These are phyloP conservation scores for Metschnikowia aberdeeniae DNA, from an alignment of 805 yeast genomes.

Conservation along the genomic window DNA sequence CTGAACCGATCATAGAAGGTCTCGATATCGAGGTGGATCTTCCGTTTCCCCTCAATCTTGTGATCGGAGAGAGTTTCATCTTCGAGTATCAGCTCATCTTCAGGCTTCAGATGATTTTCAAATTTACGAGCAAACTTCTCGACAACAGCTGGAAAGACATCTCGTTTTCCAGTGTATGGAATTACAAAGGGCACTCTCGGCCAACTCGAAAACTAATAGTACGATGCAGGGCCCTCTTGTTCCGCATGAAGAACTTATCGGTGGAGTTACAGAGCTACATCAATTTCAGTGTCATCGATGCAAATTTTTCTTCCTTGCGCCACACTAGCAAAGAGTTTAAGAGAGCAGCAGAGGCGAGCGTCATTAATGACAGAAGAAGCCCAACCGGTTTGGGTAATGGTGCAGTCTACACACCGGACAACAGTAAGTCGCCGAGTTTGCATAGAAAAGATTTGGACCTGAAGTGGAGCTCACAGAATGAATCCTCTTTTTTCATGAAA, in stretches of 20 bases:
- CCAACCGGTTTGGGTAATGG: not conserved
- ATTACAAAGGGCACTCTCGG: constrained; percentile 38
- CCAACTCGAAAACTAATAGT: constrained; percentile 51
- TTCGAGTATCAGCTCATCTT: constrained; percentile 78
- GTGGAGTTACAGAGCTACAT: constrained; percentile 53
- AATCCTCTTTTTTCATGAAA: constrained; percentile 9
- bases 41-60: constrained; percentile 83
- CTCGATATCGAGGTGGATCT: constrained; percentile 55
- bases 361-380: not conserved
- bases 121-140: constrained; percentile 55
- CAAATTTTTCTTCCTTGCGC: constrained; percentile 46
- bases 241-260: constrained; percentile 53
- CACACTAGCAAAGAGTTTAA: constrained; percentile 11
- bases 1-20: constrained; percentile 41
- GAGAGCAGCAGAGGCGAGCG: constrained; percentile 3
- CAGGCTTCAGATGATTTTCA: constrained; percentile 63
- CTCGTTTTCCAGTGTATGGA: constrained; percentile 65
- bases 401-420: not conserved
- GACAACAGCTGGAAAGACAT: constrained; percentile 65
- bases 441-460: not conserved
- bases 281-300: constrained; percentile 55
- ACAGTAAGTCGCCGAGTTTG: not conserved
- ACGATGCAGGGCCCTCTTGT: constrained; percentile 52
- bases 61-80: constrained; percentile 65
- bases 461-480: constrained; percentile 5